Evolutionary conservation across 257 asterid species (phyloP), one percentile per base, ranked within the genome.

Genomic region (Paraleonurus japonicus): DNA sequence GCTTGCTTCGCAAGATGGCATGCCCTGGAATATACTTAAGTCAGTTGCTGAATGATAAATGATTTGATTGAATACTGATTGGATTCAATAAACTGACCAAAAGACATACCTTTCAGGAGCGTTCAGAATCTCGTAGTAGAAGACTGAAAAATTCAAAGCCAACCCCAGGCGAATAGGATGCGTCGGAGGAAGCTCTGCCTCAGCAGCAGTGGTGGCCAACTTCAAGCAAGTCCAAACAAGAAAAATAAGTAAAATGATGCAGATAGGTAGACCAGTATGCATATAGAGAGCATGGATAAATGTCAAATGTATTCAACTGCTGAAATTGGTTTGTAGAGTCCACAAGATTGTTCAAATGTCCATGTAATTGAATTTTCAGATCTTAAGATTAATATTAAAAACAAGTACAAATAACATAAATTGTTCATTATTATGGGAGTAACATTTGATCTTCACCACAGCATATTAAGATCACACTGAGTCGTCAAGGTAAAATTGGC

Each of bases 1-100:
- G 98, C 98, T 81, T 88, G 96, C 79, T 92, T 92, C 10, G 96
- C 98, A 64, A 92, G 92, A 81, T 88, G 95, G 80, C 98, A 92
- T 57, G 98, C 98, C 88, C 98, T 88, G 79, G 64, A 77, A 70
- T 67, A 76, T 67, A 43, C 61, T 33, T 37, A 27, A 53, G 32
- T 57, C 45, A 62, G 20, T 60, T 45, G 64, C 35, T 4, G 11
- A 69, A 58, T 64, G 45, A 62, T 41, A 74, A 66, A 55, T 22
- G 70, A 16, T 3, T 11, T 22, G 70, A 16, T 3, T 11, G 28
- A 20, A 61, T 22, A 58, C 45, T 16, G 30, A 23, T 53, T 20
- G 24, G 50, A 24, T 23, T 59, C 51, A 60, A 72, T 16, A 50
- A 39, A 82, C 51, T 45, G 61, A 23, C 2, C 64, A 80, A 55